Base-by-base conservation (phyloP, 805 yeast species). In the Starmerella potacharoeniae region DNA sequence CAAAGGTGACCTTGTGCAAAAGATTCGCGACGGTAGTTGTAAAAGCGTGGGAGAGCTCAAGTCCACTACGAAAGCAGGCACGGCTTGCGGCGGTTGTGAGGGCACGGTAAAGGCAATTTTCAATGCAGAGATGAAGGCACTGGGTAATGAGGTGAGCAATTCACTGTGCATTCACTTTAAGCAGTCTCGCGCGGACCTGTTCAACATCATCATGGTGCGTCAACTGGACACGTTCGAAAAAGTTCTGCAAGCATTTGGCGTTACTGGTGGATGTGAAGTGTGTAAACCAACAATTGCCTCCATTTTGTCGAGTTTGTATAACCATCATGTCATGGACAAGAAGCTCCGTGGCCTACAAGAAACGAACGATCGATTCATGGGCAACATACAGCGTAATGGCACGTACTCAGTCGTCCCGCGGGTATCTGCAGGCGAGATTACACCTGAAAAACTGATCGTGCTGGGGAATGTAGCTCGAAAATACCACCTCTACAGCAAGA, bases 1-100 rank as follows among this genome's bases (percentile, higher is more conserved):
- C n/a, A 70, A 70, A 51, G 72, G 71, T 30, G 53, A 56, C 9
- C 52, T 70, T 9, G 65, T 65, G 8, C 68, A 65, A 16, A 64
- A 65, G 34, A 62, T 70, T n/a, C 58, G 64, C 29, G 63, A 62
- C 54, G 73, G 61, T 9, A 41, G 30, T 65, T 64, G 68, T 39
- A 57, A 57, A 1, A 64, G 70, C 16, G 49, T 70, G 16, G 69
- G 68, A 10, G 71, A 69, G 36, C 58, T 70, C 49, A 69, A 69
- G 59, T 65, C 67, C 33, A 59, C 64, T 46, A 69, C 73, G 6
- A 70, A 70, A 53, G 73, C 74, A 3, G 74, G 69, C 28, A 69
- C 73, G 22, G 71, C 73, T 1, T 70, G 74, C 54, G 73, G 74
- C 49, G 74, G 73, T 8, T 70, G 74, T 60, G 70, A 68, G 44